Conservation (phyloP, 495 filamentous ascomycete genomes). For the Glonium stellatum region DNA sequence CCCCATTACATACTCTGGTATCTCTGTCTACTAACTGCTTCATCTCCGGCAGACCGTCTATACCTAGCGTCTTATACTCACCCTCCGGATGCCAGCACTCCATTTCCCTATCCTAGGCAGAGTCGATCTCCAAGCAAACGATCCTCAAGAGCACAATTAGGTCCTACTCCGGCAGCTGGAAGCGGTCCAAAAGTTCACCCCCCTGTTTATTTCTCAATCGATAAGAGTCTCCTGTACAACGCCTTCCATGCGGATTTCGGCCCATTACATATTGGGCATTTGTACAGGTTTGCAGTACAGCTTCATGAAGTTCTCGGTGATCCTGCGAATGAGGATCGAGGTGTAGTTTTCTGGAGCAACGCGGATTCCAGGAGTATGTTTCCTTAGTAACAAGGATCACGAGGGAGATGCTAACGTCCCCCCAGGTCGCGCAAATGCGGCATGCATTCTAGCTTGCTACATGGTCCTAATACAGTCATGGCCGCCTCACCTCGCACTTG, state of each 20-base stretch:
- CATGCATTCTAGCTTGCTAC: constrained; percentile 90
- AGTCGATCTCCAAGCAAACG: constrained; percentile 67
- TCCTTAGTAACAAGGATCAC: not conserved
- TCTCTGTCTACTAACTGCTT: not conserved
- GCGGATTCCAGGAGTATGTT: constrained; percentile 78
- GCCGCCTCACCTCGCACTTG: constrained; percentile 96
- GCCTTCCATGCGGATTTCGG: constrained; percentile 98
- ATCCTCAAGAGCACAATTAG: constrained; percentile 57
- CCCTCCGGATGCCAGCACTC: constrained; percentile 67
- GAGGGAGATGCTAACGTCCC: constrained; percentile 10
- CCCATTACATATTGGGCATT: constrained; percentile 90
- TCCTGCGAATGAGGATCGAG: constrained; percentile 70
- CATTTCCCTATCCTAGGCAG: constrained; percentile 74
- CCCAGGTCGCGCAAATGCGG: constrained; percentile 81
- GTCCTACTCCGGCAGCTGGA: constrained; percentile 38
- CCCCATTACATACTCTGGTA: not conserved
- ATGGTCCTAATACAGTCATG: constrained; percentile 98
- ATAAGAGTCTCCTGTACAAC: constrained; percentile 90
- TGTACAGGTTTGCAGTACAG: constrained; percentile 90
- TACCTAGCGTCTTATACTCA: constrained; percentile 91
- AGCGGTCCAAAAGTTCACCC: constrained; percentile 45
- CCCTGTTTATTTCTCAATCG: constrained; percentile 92
- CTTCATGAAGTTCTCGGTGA: constrained; percentile 93
- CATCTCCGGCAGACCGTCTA: constrained; percentile 61
- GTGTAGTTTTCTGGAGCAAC: constrained; percentile 90